phyloP scores from a whole-genome alignment of 345 rosid genomes.

The Theobroma cacao region DNA sequence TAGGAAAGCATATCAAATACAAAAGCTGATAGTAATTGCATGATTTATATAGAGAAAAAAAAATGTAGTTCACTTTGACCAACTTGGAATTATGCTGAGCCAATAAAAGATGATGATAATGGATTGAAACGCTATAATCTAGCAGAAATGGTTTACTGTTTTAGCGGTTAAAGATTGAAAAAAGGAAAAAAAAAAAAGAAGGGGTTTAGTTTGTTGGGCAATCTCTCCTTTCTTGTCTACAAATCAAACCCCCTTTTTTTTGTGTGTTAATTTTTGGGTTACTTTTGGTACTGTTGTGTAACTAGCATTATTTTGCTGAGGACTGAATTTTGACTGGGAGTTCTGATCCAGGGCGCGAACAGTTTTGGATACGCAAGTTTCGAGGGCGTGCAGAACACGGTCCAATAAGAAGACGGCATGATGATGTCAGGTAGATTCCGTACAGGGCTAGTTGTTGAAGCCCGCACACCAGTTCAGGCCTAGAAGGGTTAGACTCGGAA shows the following conservation, averaged over 20 bases:
- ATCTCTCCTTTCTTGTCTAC: neutral
- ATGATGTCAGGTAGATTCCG: slow-evolving; percentile 25
- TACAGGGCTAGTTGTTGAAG: slow-evolving; percentile 31
- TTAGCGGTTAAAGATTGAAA: slow-evolving; percentile 7
- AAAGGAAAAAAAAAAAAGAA: neutral
- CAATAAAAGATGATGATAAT: neutral
- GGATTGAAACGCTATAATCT: neutral
- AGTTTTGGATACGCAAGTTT: neutral
- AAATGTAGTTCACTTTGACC: neutral
- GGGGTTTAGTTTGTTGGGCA: neutral
- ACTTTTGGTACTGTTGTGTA: neutral
- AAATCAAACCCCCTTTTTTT: neutral
- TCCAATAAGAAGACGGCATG: slow-evolving; percentile 15
- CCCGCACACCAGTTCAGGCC: no score
- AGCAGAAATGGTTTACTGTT: slow-evolving; percentile 10
- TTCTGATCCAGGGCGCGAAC: neutral
- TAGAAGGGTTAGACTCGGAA: no score
- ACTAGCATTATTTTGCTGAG: neutral
- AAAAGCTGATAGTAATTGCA: slow-evolving; percentile 6
- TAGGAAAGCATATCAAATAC: neutral
- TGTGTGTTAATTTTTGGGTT: neutral
- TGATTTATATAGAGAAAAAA: neutral
- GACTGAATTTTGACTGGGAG: slow-evolving; percentile 13
- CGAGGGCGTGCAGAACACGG: slow-evolving; percentile 6
- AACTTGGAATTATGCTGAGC: neutral